Base-by-base conservation (phyloP, 176 grass and related monocot species). In the Cymbopogon citratus region DNA sequence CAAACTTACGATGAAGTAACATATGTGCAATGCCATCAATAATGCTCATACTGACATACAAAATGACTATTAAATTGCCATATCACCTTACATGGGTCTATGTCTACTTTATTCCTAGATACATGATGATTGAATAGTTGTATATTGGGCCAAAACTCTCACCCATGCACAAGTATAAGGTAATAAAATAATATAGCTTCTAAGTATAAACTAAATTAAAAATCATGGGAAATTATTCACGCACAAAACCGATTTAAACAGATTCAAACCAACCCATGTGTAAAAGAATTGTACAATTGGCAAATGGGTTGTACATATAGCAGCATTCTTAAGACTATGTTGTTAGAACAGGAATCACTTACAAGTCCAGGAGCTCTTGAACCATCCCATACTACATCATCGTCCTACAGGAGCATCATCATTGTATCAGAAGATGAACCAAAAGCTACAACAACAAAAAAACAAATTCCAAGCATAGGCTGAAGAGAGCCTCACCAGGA, bases 361-460 rank as follows among this genome's bases (percentile, higher is more conserved):
- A 94, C 92, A 87, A 92, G 82, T 81, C 36, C 84, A 40, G 81
- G 65, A 62, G 70, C 35, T 83, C 82, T 86, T 81, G 90, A 93
- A 85, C 48, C 27, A 87, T 98, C 56, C 90, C 90, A 90, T 87
- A 84, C 86, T 77, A 49, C n/a, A n/a, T n/a, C 35, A 81, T 91
- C 88, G 68, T 21, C 76, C 95, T 98, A 88, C 73, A 92, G 74
- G 64, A 90, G 76, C 40, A 68, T 44, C 41, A 83, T 63, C 19
- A 76, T 7, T 36, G 82, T 27, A 85, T 38, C 44, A 80, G 38
- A 82, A 91, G 7, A 70, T 83, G 81, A 77, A 84, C 10, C 62
- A 7, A 66, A 76, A 80, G 38, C n/a, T 23, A 81, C 64, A 8
- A 8, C 28, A 25, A n/a, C n/a, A n/a, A n/a, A 34, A 78, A 80